Conservation (phyloP, 2,329 filamentous ascomycete species). For the Xylaria sp. region DNA sequence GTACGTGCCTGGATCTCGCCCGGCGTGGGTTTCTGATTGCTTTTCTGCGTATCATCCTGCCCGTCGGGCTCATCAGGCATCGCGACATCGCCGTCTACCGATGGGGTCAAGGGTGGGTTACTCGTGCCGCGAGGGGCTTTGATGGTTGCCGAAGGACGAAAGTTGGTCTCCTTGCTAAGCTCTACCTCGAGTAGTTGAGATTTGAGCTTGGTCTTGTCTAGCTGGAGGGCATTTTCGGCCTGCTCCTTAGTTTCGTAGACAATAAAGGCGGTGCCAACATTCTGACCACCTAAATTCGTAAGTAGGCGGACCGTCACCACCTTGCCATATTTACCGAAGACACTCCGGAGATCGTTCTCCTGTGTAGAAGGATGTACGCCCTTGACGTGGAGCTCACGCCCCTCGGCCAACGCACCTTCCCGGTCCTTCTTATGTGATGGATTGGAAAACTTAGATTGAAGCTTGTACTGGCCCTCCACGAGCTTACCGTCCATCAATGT, state of each 20-base stretch:
- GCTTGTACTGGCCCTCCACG: constrained; percentile 73
- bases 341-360: constrained; percentile 75
- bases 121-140: constrained; percentile 49
- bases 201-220: constrained; percentile 78
- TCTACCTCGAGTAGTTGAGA: constrained; percentile 75
- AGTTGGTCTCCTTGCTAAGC: constrained; percentile 65
- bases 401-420: constrained; percentile 84
- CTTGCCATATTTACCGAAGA: constrained; percentile 80
- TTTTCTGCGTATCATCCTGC: constrained; percentile 33
- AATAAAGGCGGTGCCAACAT: constrained; percentile 83
- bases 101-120: constrained; percentile 52
- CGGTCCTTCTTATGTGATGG: constrained; percentile 81
- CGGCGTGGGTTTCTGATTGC: constrained; percentile 53
- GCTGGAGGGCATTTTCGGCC: constrained; percentile 72
- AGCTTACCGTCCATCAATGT: constrained; percentile 77
- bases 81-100: constrained; percentile 54
- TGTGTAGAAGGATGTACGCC: constrained; percentile 71
- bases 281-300: constrained; percentile 72
- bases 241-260: constrained; percentile 78
- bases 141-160: constrained; percentile 65
- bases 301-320: constrained; percentile 80
- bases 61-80: constrained; percentile 52
- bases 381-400: constrained; percentile 83
- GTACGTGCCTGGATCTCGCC: constrained; percentile 73
- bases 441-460: constrained; percentile 86